Percentiles rank a stretch among this genome's conserved stretches.
Evolutionary conservation across 2,329 filamentous ascomycete genomes (phyloP).

Genomic region (Talaromyces islandicus): DNA sequence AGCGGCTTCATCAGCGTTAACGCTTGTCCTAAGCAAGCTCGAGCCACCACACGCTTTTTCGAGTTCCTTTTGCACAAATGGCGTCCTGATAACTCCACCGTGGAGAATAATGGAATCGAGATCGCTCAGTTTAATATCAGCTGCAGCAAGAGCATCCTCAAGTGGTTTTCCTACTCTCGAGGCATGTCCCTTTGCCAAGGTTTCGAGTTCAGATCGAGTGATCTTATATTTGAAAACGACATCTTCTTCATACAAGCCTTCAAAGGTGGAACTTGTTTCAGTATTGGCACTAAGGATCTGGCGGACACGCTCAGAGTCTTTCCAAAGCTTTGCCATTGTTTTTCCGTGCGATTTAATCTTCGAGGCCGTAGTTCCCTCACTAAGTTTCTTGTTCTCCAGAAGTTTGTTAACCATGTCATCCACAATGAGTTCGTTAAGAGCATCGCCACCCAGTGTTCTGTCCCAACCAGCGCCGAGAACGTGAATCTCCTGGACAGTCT

Average conservation of each 20-base stretch:
- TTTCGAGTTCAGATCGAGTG: constrained; percentile 72
- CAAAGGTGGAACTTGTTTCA: constrained; percentile 73
- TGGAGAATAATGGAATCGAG: constrained; percentile 89
- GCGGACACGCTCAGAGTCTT: constrained; percentile 79
- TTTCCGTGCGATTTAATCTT: constrained; percentile 66
- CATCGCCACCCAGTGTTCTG: constrained; percentile 79
- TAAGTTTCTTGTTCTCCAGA: constrained; percentile 56
- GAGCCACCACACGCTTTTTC: constrained; percentile 66
- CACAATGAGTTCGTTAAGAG: constrained; percentile 79
- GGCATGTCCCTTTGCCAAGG: constrained; percentile 62
- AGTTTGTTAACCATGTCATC: constrained; percentile 84
- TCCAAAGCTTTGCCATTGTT: constrained; percentile 82
- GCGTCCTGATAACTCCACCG: constrained; percentile 82
- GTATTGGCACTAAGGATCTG: constrained; percentile 91
- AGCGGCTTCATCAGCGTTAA: constrained; percentile 94
- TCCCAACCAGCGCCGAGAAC: constrained; percentile 87
- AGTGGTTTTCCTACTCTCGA: constrained; percentile 65
- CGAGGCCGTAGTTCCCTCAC: constrained; percentile 30
- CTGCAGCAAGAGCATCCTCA: constrained; percentile 65
- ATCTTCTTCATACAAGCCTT: constrained; percentile 78
- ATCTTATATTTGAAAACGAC: constrained; percentile 92
- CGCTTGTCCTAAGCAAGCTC: constrained; percentile 82
- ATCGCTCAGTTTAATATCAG: constrained; percentile 66
- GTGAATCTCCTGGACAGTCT: constrained; percentile 92
- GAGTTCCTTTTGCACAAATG: constrained; percentile 86